Evolutionary conservation across 2,329 filamentous ascomycete species (phyloP), one percentile per base, ranked within the genome.

Genomic region (Graphilbum ipis-grandicollis): DNA sequence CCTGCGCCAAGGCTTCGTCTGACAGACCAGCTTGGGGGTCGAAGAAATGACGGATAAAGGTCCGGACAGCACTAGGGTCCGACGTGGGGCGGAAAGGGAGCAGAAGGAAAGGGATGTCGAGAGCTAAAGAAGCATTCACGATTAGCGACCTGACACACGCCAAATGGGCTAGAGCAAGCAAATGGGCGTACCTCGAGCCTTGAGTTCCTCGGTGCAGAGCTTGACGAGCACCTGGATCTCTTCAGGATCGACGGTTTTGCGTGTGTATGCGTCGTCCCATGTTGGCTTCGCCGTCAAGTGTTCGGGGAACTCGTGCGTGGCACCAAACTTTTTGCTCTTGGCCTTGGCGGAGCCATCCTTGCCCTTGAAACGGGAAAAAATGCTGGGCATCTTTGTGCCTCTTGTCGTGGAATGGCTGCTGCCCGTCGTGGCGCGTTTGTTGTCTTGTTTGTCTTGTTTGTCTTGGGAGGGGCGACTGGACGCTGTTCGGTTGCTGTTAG

Each of bases 71-170:
- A 56, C 82, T 90, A 31, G 88, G 79, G 53, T 98, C 85, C 44
- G 86, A 90, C 21, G 82, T 84, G 18, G 88, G 90, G 48, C 90
- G 79, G 59, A 94, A 98, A 12, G 90, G 90, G 4, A 98, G 70
- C 9, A 98, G 75, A 21, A 96, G 70, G 56, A 98, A 96, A 1
- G 90, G 90, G 41, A 79, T 76, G 54, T 94, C 79, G 50, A 96
- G 76, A 46, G 78, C 85, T 93, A 45, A 44, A 13, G n/a, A n/a
- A n/a, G n/a, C n/a, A n/a, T n/a, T n/a, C n/a, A n/a, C n/a, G n/a
- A n/a, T n/a, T n/a, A n/a, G n/a, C n/a, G n/a, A n/a, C n/a, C n/a
- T n/a, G n/a, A n/a, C n/a, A n/a, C n/a, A n/a, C n/a, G n/a, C n/a
- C n/a, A n/a, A n/a, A n/a, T n/a, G n/a, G n/a, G n/a, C n/a, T n/a